Conservation (phyloP, 2,329 filamentous ascomycete species). For the Pseudomassariella vexata region DNA sequence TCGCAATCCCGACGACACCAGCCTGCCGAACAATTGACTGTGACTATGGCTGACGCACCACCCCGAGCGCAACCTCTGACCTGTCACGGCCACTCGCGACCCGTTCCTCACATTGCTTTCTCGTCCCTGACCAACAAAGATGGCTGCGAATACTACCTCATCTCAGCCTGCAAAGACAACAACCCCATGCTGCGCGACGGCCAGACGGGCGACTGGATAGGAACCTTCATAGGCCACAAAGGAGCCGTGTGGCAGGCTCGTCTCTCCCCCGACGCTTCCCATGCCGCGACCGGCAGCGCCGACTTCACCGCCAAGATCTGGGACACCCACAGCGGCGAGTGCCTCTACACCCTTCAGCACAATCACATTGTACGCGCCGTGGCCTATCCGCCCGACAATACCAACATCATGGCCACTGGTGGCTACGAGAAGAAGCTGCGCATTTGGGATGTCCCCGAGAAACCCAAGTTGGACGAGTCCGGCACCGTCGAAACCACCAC, state of each 20-base stretch:
- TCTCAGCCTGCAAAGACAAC: constrained; percentile 94
- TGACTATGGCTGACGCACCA: constrained; percentile 26
- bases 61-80: constrained; percentile 67
- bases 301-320: constrained; percentile 97
- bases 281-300: constrained; percentile 88
- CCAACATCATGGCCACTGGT: constrained; percentile 84
- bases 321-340: constrained; percentile 93
- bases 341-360: constrained; percentile 80
- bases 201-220: constrained; percentile 94
- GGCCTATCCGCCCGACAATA: constrained; percentile 77
- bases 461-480: constrained; percentile 60
- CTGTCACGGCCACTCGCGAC: constrained; percentile 89
- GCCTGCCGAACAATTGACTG: constrained; percentile 2
- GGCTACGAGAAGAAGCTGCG: constrained; percentile 96
- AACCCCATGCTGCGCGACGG: constrained; percentile 98
- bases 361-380: constrained; percentile 93
- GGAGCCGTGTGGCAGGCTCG: constrained; percentile 96
- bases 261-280: constrained; percentile 78
- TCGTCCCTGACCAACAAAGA: constrained; percentile 77
- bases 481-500: constrained; percentile 24
- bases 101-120: constrained; percentile 87
- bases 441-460: constrained; percentile 90
- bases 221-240: constrained; percentile 96
- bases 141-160: constrained; percentile 83
- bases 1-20: too few relatives aligned